phyloP scores from a whole-genome alignment of 441 rosid species.

The Adansonia grandidieri region DNA sequence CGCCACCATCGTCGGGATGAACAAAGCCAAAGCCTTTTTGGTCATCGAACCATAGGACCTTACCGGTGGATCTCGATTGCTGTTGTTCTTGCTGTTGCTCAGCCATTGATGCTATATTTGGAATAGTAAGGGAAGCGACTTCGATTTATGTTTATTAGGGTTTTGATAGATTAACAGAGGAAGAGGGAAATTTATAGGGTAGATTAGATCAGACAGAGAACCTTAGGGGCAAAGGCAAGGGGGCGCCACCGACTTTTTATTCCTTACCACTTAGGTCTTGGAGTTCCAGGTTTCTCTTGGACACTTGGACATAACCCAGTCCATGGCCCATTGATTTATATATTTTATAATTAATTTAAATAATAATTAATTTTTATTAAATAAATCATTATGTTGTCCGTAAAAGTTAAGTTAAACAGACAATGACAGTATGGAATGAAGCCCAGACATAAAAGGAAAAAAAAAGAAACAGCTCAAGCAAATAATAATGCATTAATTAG shows the following conservation, averaged over 20 bases:
- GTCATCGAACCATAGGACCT: constrained; percentile 66
- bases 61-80: constrained; percentile 59
- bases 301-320: too few relatives aligned
- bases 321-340: too few relatives aligned
- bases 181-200: constrained; percentile 14
- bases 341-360: too few relatives aligned
- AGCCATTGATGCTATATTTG: constrained; percentile 42
- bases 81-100: constrained; percentile 29
- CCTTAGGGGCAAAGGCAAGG: neutral
- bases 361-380: too few relatives aligned
- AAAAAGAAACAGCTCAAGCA: too few relatives aligned
- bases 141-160: neutral
- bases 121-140: neutral
- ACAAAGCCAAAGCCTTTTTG: constrained; percentile 85
- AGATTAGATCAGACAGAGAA: neutral
- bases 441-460: too few relatives aligned
- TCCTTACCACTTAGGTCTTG: neutral
- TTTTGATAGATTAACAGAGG: neutral
- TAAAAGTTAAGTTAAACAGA: too few relatives aligned
- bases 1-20: constrained; percentile 65
- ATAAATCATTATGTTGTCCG: too few relatives aligned
- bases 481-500: too few relatives aligned
- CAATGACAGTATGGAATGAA: too few relatives aligned
- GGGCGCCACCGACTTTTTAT: constrained; percentile 1
- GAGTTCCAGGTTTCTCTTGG: neutral